phyloP scores from a whole-genome alignment of 2,329 filamentous ascomycete genomes.

The Talaromyces verruculosus region DNA sequence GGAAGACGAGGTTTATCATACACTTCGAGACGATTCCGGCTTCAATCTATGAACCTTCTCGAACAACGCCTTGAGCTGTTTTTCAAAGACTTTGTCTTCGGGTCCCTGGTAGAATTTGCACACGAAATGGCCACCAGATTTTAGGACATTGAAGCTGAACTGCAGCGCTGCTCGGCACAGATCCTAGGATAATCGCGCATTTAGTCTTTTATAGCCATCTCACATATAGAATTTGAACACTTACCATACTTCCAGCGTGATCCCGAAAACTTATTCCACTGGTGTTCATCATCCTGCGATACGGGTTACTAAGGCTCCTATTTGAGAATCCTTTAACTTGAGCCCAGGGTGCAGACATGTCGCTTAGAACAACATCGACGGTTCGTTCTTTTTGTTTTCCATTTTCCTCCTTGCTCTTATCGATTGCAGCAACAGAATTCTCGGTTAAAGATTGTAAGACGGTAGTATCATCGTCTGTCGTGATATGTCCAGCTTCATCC shows the following conservation, averaged over 20 bases:
- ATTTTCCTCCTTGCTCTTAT: slow-evolving; percentile 2
- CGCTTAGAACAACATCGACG: slow-evolving; percentile 92
- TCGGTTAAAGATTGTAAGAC: slow-evolving; percentile 29
- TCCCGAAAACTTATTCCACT: slow-evolving; percentile 84
- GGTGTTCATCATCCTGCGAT: slow-evolving; percentile 99
- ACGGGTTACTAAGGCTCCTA: slow-evolving; percentile 91
- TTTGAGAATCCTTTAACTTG: slow-evolving; percentile 75
- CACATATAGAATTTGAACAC: slow-evolving; percentile 31
- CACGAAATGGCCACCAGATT: slow-evolving; percentile 80
- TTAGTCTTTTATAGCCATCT: slow-evolving; percentile 4
- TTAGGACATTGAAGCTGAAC: slow-evolving; percentile 83
- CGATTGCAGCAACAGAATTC: slow-evolving; percentile 1
- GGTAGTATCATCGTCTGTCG: slow-evolving; percentile 18
- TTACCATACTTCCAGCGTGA: slow-evolving; percentile 91
- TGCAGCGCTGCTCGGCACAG: slow-evolving; percentile 80
- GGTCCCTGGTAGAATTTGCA: slow-evolving; percentile 96
- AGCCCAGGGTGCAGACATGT: slow-evolving; percentile 98
- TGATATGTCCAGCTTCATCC: slow-evolving; percentile 1
- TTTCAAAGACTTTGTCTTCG: slow-evolving; percentile 80
- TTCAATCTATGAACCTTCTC: slow-evolving; percentile 80
- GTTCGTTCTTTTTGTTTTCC: slow-evolving; percentile 49
- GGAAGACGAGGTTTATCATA: slow-evolving; percentile 46
- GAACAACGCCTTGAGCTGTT: slow-evolving; percentile 73
- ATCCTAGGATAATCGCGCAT: slow-evolving; percentile 58
- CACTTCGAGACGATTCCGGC: slow-evolving; percentile 83